These are phyloP conservation scores for Fusarium begoniae DNA, from an alignment of 2,329 filamentous ascomycete species.

Conservation along the genomic window DNA sequence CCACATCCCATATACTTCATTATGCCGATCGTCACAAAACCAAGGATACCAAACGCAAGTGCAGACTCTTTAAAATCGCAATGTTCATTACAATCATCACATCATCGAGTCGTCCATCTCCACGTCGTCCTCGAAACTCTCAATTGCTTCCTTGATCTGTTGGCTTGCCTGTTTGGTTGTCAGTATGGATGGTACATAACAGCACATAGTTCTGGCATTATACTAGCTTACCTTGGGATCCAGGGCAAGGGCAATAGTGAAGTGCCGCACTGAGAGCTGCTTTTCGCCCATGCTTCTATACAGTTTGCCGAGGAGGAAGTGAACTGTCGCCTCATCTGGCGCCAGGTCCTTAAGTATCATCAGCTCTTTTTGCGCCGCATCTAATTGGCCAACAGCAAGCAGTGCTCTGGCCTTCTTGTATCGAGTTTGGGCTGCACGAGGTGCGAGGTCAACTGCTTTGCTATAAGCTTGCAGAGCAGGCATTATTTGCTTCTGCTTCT, in stretches of 20 bases:
- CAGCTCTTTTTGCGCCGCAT: conserved; percentile 81
- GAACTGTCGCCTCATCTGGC: conserved; percentile 94
- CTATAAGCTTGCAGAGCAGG: conserved; percentile 84
- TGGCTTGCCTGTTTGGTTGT: conserved; percentile 74
- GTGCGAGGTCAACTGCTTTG: conserved; percentile 83
- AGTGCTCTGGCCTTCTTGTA: conserved; percentile 93
- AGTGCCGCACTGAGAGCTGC: conserved; percentile 86
- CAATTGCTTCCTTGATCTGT: conserved; percentile 96
- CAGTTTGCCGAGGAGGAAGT: conserved; percentile 89
- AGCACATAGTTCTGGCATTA: background rate
- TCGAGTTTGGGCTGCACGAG: conserved; percentile 81
- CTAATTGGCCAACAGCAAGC: conserved; percentile 76
- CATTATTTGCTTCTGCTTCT: conserved; percentile 85
- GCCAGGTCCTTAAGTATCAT: conserved; percentile 90
- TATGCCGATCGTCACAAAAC: conserved; percentile 24
- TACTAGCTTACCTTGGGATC: conserved; percentile 84
- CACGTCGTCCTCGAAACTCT: conserved; percentile 84
- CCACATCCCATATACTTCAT: conserved; percentile 26
- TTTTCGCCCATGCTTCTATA: conserved; percentile 79
- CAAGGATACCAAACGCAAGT: conserved; percentile 35
- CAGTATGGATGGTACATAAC: background rate
- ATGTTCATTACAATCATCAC: conserved; percentile 54
- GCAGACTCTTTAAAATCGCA: conserved; percentile 37
- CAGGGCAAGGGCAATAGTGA: conserved; percentile 92
- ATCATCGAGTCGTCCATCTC: conserved; percentile 74